Percentiles rank a stretch among this genome's conserved stretches.
These are phyloP conservation scores for Pisolithus tinctorius DNA, from an alignment of 768 basidiomycete genomes.

Conservation along the genomic window DNA sequence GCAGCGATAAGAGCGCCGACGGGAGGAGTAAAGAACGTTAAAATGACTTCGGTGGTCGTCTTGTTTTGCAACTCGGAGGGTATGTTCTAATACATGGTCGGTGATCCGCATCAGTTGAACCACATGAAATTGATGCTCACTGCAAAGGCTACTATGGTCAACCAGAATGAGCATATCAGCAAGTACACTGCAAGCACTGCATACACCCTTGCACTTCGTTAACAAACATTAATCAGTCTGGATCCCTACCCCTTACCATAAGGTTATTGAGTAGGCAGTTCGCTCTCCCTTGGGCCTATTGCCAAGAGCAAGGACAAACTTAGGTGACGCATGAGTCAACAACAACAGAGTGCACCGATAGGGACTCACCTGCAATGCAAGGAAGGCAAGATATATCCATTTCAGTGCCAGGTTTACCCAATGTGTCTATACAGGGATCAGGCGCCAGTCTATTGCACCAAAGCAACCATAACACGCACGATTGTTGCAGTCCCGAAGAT, in stretches of 20 bases:
- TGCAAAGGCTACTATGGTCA: constrained; percentile 74
- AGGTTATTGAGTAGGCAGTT: constrained; percentile 57
- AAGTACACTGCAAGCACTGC: constrained; percentile 80
- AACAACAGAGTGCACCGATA: background rate
- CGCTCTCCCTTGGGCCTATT: constrained; percentile 89
- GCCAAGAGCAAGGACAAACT: constrained; percentile 69
- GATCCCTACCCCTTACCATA: constrained; percentile 45
- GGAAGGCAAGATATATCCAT: constrained; percentile 83
- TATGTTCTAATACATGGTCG: constrained; percentile 36
- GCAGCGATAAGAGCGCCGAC: constrained; percentile 81
- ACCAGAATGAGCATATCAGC: constrained; percentile 78
- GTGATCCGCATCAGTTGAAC: background rate
- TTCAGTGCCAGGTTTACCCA: constrained; percentile 81
- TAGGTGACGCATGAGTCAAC: background rate
- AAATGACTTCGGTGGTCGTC: constrained; percentile 42
- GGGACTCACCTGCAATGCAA: constrained; percentile 60
- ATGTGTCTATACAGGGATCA: constrained; percentile 52
- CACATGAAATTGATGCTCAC: constrained; percentile 32
- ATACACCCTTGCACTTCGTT: constrained; percentile 55
- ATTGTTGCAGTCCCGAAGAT: constrained; percentile 69
- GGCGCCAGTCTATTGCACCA: background rate
- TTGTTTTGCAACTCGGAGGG: constrained; percentile 45
- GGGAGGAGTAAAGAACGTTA: constrained; percentile 64
- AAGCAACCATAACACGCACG: constrained; percentile 37
- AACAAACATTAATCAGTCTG: constrained; percentile 1